Evolutionary conservation across 2,329 filamentous ascomycete species (phyloP).

Genomic region (Beauveria scarabaeidicola): DNA sequence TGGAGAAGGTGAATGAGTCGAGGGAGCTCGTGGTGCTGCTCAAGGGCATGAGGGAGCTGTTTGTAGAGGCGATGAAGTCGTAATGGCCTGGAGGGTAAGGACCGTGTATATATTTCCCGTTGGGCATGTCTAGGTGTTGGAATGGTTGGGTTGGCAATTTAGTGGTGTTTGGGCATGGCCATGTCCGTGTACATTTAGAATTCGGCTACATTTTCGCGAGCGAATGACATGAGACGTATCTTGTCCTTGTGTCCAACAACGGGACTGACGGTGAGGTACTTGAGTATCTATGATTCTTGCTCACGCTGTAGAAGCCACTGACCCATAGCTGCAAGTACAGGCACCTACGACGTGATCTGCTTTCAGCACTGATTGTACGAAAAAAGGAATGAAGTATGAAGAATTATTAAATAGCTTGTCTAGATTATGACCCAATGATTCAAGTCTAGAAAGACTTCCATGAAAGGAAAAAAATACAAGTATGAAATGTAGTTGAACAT

Average conservation of each 20-base stretch:
- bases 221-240: neutral
- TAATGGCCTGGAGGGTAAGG: slow-evolving; percentile 17
- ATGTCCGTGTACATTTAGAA: neutral
- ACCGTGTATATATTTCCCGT: neutral
- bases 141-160: neutral
- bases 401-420: too few species aligned
- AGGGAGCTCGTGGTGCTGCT: slow-evolving; percentile 63
- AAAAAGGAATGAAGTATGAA: too few species aligned
- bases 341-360: too few species aligned
- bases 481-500: neutral
- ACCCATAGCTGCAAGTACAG: too few species aligned
- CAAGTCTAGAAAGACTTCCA: neutral
- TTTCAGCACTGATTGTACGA: too few species aligned
- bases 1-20: slow-evolving; percentile 74
- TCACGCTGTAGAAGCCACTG: neutral
- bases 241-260: neutral
- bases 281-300: neutral
- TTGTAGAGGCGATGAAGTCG: slow-evolving; percentile 57
- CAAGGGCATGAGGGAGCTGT: slow-evolving; percentile 76
- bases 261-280: neutral
- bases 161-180: neutral
- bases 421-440: too few species aligned
- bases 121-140: neutral
- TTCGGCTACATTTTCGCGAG: neutral
- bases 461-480: neutral